Evolutionary conservation across 352 stramenopile genomes (phyloP).

Genomic region (Globisporangium alternatum): DNA sequence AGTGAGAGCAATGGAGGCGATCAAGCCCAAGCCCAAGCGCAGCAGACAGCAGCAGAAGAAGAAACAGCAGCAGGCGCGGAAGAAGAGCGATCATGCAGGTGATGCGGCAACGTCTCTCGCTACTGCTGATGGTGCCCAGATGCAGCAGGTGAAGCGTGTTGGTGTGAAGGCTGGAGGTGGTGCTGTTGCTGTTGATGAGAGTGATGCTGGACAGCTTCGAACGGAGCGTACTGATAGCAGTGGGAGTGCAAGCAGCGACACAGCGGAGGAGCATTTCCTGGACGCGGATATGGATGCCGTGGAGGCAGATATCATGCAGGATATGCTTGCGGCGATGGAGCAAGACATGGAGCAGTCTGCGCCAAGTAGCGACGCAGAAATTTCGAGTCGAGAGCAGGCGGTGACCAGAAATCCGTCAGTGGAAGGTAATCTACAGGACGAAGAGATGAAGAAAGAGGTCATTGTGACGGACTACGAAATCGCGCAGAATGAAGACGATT

Average conservation of each 20-base stretch:
- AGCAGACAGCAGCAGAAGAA: slow-evolving; percentile 7
- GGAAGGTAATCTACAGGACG: slow-evolving; percentile 11
- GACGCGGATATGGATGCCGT: slow-evolving; percentile 2
- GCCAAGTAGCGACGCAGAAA: background rate
- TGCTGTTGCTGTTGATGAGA: background rate
- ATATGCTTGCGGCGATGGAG: slow-evolving; percentile 18
- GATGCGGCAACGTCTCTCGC: background rate
- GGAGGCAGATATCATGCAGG: slow-evolving; percentile 10
- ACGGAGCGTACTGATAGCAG: slow-evolving; percentile 1
- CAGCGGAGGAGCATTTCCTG: slow-evolving; percentile 3
- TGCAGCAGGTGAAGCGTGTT: background rate
- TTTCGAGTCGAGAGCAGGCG: slow-evolving; percentile 1
- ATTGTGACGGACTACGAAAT: slow-evolving; percentile 38
- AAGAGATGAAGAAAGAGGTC: slow-evolving; percentile 12
- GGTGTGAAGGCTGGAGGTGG: background rate
- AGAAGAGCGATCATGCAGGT: background rate
- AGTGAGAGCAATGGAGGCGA: background rate
- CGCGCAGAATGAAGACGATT: slow-evolving; percentile 52
- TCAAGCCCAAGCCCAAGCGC: slow-evolving; percentile 12
- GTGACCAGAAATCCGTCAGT: background rate
- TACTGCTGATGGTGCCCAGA: background rate
- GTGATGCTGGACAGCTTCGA: background rate
- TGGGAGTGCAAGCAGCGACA: slow-evolving; percentile 11
- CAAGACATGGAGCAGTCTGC: slow-evolving; percentile 11
- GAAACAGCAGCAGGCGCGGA: slow-evolving; percentile 1